Evolutionary conservation across 2,329 filamentous ascomycete species (phyloP).

Genomic region (Arthrobotrys sphaeroides): DNA sequence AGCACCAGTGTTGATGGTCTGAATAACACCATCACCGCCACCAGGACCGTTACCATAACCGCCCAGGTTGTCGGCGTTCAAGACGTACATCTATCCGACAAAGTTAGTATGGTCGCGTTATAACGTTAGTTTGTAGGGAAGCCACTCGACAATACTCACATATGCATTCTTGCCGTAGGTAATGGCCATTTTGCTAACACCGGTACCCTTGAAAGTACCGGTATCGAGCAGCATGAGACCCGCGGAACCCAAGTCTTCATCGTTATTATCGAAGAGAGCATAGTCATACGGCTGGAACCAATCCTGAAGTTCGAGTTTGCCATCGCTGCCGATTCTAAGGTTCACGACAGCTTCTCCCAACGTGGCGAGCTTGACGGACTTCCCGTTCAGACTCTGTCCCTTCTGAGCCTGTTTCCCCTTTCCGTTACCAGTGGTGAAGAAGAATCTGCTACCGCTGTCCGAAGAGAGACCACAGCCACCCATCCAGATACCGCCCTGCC

Average conservation of each 20-base stretch:
- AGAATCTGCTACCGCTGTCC: constrained; percentile 59
- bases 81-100: constrained; percentile 58
- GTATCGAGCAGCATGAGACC: constrained; percentile 64
- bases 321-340: constrained; percentile 58
- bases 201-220: constrained; percentile 58
- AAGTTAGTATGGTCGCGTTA: constrained; percentile 60
- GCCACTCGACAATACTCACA: constrained; percentile 63
- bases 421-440: constrained; percentile 58
- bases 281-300: constrained; percentile 68
- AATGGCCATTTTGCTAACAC: constrained; percentile 57
- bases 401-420: constrained; percentile 50
- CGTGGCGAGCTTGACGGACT: constrained; percentile 56
- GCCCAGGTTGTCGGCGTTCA: constrained; percentile 60
- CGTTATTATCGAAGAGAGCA: constrained; percentile 48
- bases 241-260: constrained; percentile 64
- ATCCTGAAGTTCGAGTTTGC: constrained; percentile 65
- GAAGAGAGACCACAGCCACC: constrained; percentile 60
- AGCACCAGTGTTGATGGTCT: constrained; percentile 63
- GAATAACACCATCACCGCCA: constrained; percentile 63
- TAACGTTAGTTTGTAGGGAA: constrained; percentile 63
- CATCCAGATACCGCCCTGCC: constrained; percentile 62
- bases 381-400: constrained; percentile 39
- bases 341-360: constrained; percentile 61
- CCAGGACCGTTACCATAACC: constrained; percentile 59
- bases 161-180: constrained; percentile 63